Conservation (phyloP, 208 protist genomes). For the Leishmania aethiopica region DNA sequence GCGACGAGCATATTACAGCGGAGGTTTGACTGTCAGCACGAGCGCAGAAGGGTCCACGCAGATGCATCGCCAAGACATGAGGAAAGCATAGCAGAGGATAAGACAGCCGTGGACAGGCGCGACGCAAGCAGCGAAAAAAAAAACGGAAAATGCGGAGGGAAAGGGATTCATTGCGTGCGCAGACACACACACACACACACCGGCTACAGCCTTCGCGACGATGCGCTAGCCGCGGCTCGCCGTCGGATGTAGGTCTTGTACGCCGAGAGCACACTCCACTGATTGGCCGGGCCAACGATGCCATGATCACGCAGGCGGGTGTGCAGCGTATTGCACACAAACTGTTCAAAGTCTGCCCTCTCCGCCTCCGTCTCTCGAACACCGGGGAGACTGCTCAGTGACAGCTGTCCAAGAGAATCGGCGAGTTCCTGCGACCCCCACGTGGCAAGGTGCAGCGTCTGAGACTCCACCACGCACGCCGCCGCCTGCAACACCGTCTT, state of each 20-base stretch:
- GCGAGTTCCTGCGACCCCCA: slow-evolving; percentile 29
- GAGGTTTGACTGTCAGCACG: not conserved
- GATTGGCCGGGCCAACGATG: slow-evolving; percentile 1
- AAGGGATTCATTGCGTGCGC: too few species aligned
- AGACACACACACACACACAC: not conserved
- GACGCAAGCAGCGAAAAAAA: not conserved
- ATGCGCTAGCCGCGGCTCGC: not conserved
- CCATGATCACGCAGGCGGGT: slow-evolving; percentile 9
- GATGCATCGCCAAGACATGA: not conserved
- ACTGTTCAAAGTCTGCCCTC: slow-evolving; percentile 7
- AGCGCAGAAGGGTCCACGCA: not conserved
- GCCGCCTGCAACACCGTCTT: slow-evolving; percentile 19
- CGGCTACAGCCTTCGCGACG: not conserved
- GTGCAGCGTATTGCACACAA: slow-evolving; percentile 13
- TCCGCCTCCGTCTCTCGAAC: not conserved
- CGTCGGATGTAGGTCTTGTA: slow-evolving; percentile 1
- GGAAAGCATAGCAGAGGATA: slow-evolving; percentile 8
- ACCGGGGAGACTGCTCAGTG: slow-evolving; percentile 6
- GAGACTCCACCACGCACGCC: slow-evolving; percentile 21
- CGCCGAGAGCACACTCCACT: slow-evolving; percentile 25
- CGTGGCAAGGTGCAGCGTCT: slow-evolving; percentile 23
- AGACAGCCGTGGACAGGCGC: not conserved
- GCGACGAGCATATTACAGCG: not conserved
- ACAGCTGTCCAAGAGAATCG: slow-evolving; percentile 16
- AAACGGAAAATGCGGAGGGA: not conserved